Conservation (phyloP, 2,329 filamentous ascomycete species). For the Coleophoma crateriformis region DNA sequence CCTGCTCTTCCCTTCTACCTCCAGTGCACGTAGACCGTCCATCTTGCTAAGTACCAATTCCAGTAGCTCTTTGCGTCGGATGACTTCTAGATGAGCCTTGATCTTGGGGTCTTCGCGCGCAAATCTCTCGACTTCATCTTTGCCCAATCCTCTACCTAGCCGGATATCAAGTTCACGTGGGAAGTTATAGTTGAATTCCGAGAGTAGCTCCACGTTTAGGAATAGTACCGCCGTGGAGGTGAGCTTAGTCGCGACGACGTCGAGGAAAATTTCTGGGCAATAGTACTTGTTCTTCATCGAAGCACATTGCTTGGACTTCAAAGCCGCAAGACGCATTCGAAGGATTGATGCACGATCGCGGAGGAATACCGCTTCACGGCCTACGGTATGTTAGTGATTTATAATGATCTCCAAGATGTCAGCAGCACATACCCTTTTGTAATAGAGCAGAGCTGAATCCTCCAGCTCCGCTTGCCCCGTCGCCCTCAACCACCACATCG, state of each 20-base stretch:
- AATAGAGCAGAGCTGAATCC: conserved; percentile 87
- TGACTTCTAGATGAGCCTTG: conserved; percentile 82
- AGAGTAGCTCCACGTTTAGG: conserved; percentile 92
- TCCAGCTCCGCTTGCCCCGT: conserved; percentile 78
- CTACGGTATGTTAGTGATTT: conserved; percentile 36
- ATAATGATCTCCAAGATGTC: background rate
- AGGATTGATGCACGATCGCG: conserved; percentile 86
- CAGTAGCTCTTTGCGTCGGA: conserved; percentile 83
- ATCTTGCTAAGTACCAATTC: conserved; percentile 95
- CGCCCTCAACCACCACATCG: conserved; percentile 78
- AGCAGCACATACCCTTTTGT: conserved; percentile 59
- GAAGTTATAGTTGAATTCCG: conserved; percentile 98
- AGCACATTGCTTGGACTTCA: conserved; percentile 87
- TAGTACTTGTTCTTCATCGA: conserved; percentile 86
- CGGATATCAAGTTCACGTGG: conserved; percentile 85
- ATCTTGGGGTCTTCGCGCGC: conserved; percentile 92
- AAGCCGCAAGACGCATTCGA: conserved; percentile 80
- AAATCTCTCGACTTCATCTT: conserved; percentile 80
- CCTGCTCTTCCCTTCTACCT: conserved; percentile 63
- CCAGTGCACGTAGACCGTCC: conserved; percentile 80
- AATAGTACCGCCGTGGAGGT: conserved; percentile 94
- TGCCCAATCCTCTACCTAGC: conserved; percentile 73
- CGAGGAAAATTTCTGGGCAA: conserved; percentile 96
- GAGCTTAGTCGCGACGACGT: conserved; percentile 91
- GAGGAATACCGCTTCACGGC: conserved; percentile 89